Conservation (phyloP, 805 yeast genomes). For the Candida peoriensis region DNA sequence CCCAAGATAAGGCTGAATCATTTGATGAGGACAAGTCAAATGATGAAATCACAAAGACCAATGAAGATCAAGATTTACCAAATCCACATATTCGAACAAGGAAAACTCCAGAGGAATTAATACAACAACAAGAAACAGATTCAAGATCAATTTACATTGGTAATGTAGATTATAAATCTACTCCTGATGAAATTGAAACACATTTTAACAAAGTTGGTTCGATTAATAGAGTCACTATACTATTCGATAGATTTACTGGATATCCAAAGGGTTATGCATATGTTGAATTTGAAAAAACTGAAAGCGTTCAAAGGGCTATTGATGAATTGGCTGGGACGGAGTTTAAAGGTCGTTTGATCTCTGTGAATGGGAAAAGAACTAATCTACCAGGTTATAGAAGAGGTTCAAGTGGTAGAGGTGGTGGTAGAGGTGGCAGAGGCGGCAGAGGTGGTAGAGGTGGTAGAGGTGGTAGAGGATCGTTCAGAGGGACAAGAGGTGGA, state of each 20-base stretch:
- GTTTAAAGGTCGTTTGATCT: conserved; percentile 43
- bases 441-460: conserved; percentile 19
- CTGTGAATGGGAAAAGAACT: conserved; percentile 48
- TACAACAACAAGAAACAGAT: conserved; percentile 41
- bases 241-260: conserved; percentile 40
- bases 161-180: conserved; percentile 41
- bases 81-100: conserved; percentile 3
- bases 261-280: conserved; percentile 59
- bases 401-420: conserved; percentile 18
- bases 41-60: neutral
- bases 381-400: conserved; percentile 44
- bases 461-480: conserved; percentile 9
- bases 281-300: conserved; percentile 45
- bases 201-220: conserved; percentile 40
- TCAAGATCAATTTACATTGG: conserved; percentile 51
- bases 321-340: conserved; percentile 33
- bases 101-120: conserved; percentile 25
- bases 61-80: neutral
- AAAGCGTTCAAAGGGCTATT: conserved; percentile 43
- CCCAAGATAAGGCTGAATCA: conserved; percentile 7
- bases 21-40: conserved; percentile 4
- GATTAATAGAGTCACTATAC: conserved; percentile 48
- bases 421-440: conserved; percentile 20
- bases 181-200: conserved; percentile 47
- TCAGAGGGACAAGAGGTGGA: conserved; percentile 6